Percentiles rank a stretch among this genome's conserved stretches.
Conservation (phyloP, 306 rosid species). For the Corylus heterophylla region DNA sequence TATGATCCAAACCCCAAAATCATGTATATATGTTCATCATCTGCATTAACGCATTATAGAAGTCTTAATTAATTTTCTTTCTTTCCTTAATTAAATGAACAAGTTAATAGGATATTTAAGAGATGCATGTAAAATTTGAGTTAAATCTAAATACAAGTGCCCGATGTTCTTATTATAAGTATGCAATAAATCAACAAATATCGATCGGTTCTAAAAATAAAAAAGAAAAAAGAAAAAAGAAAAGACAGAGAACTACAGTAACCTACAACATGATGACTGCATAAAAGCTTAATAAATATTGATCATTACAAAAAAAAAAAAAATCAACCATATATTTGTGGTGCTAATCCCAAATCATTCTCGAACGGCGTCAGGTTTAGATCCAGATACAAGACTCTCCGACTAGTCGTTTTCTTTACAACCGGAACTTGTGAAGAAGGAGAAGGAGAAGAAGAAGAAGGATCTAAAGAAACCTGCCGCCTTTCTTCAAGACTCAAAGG, state of each 20-base stretch:
- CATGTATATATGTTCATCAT: too few species aligned
- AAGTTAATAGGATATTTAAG: too few species aligned
- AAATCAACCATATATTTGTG: slow-evolving; percentile 50
- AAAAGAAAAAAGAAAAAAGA: slow-evolving; percentile 10
- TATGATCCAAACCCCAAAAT: too few species aligned
- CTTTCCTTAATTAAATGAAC: too few species aligned
- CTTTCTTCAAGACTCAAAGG: not conserved
- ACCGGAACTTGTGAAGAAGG: slow-evolving; percentile 30
- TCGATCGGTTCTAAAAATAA: not conserved
- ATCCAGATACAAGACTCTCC: slow-evolving; percentile 63
- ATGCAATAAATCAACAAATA: slow-evolving; percentile 29
- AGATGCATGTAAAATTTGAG: too few species aligned
- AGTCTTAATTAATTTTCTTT: too few species aligned
- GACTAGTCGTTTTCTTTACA: slow-evolving; percentile 35
- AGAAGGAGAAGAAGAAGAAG: slow-evolving; percentile 23
- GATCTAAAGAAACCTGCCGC: slow-evolving; percentile 4
- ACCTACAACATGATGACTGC: not conserved
- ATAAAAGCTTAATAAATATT: not conserved
- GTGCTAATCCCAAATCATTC: slow-evolving; percentile 62
- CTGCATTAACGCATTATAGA: too few species aligned
- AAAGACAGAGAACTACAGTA: slow-evolving; percentile 14
- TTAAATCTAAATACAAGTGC: not conserved
- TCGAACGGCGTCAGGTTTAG: slow-evolving; percentile 91
- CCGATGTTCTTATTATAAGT: slow-evolving; percentile 9
- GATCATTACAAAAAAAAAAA: slow-evolving; percentile 30